These are phyloP conservation scores for Sarocladiaceae sp. DNA, from an alignment of 2,329 filamentous ascomycete species.

Conservation along the genomic window DNA sequence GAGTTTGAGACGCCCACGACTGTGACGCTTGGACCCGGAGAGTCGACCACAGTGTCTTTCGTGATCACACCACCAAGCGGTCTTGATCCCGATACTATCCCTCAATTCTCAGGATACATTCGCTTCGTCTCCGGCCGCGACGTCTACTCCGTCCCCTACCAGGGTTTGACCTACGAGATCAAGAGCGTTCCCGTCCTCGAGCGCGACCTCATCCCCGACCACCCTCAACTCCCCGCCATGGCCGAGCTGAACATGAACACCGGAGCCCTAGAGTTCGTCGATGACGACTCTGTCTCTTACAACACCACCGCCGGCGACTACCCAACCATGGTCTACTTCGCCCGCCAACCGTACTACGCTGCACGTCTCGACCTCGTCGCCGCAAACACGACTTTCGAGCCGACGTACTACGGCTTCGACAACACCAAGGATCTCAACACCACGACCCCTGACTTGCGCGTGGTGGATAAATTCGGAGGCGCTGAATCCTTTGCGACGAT, in stretches of 20 bases:
- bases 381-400: slow-evolving; percentile 9
- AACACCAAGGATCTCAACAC: background rate
- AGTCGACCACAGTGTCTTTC: slow-evolving; percentile 5
- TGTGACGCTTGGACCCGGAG: slow-evolving; percentile 4
- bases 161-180: slow-evolving; percentile 9
- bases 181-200: slow-evolving; percentile 3
- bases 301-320: slow-evolving; percentile 5
- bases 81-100: slow-evolving; percentile 9
- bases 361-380: slow-evolving; percentile 9
- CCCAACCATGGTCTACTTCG: slow-evolving; percentile 5
- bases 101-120: slow-evolving; percentile 10
- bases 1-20: slow-evolving; percentile 8
- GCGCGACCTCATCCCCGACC: background rate
- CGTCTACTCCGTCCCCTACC: slow-evolving; percentile 8
- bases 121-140: slow-evolving; percentile 10
- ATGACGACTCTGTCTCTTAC: background rate
- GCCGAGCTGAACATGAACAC: background rate
- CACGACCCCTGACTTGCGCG: background rate
- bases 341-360: slow-evolving; percentile 7
- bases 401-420: slow-evolving; percentile 11
- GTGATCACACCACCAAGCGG: slow-evolving; percentile 5
- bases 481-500: slow-evolving; percentile 4
- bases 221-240: background rate
- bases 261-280: background rate
- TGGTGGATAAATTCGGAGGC: slow-evolving; percentile 7